Evolutionary conservation across 208 protist genomes (phyloP).

Genomic region (Acanthamoeba triangularis): DNA sequence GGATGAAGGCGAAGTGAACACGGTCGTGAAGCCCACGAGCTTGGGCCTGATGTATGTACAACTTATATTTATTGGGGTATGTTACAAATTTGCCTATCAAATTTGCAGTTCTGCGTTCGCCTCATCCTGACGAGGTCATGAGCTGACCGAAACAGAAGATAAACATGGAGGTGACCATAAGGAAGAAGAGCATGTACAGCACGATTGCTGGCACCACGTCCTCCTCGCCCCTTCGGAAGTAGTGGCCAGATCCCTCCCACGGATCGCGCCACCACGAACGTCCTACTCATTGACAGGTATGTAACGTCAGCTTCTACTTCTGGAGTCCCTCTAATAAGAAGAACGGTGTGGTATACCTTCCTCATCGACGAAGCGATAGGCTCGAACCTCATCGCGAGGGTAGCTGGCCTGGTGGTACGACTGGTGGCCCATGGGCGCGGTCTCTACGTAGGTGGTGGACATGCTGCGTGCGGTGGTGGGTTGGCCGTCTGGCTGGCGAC

Average conservation of each 20-base stretch:
- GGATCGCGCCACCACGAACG: constrained; percentile 16
- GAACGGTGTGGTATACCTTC: neutral
- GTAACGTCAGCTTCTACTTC: neutral
- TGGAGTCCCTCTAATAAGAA: neutral
- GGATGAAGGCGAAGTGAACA: no score
- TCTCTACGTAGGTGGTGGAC: neutral
- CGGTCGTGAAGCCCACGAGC: no score
- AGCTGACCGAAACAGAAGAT: constrained; percentile 54
- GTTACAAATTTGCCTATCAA: neutral
- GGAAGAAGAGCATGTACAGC: constrained; percentile 68
- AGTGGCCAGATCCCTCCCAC: constrained; percentile 27
- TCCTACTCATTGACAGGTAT: neutral
- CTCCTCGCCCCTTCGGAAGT: constrained; percentile 55
- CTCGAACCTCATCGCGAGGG: neutral
- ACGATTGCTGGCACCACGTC: constrained; percentile 35
- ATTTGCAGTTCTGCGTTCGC: neutral
- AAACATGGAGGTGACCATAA: constrained; percentile 17
- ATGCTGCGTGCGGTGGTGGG: no score
- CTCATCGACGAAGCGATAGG: neutral
- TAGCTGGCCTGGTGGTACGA: constrained; percentile 4
- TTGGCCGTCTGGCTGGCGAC: no score
- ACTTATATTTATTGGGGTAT: neutral
- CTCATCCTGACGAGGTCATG: neutral
- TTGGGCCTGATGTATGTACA: neutral
- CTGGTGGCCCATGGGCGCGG: neutral